phyloP scores from a whole-genome alignment of 352 stramenopile genomes.

The Phytophthora ohioensis region DNA sequence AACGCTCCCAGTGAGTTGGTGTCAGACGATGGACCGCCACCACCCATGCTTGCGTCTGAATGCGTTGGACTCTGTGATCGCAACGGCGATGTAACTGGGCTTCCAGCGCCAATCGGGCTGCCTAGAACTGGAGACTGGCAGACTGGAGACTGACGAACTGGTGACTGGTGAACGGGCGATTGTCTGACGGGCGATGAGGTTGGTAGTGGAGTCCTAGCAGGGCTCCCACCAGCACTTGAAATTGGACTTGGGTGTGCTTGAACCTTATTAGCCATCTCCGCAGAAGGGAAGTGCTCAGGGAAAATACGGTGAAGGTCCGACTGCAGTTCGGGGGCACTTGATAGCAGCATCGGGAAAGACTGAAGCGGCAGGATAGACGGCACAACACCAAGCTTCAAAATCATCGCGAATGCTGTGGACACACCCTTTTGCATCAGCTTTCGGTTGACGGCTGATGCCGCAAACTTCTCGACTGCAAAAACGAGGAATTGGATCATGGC shows the following conservation, averaged over 20 bases:
- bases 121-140: slow-evolving; percentile 56
- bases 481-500: slow-evolving; percentile 89
- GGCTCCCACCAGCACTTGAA: slow-evolving; percentile 47
- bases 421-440: slow-evolving; percentile 87
- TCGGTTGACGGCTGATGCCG: slow-evolving; percentile 74
- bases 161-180: slow-evolving; percentile 58
- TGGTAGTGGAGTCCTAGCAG: slow-evolving; percentile 49
- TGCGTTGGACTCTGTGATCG: slow-evolving; percentile 71
- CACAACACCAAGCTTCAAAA: slow-evolving; percentile 80
- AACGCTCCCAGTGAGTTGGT: slow-evolving; percentile 70
- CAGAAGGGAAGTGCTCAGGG: slow-evolving; percentile 79
- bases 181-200: slow-evolving; percentile 53
- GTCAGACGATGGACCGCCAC: slow-evolving; percentile 64
- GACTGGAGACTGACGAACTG: slow-evolving; percentile 44
- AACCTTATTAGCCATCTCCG: slow-evolving; percentile 53
- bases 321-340: slow-evolving; percentile 74
- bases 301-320: slow-evolving; percentile 84
- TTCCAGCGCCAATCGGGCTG: slow-evolving; percentile 60
- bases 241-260: slow-evolving; percentile 43
- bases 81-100: slow-evolving; percentile 64
- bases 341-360: slow-evolving; percentile 78
- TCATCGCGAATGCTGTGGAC: slow-evolving; percentile 77
- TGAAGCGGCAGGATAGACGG: slow-evolving; percentile 74
- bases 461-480: slow-evolving; percentile 88
- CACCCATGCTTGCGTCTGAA: slow-evolving; percentile 66